Evolutionary conservation across 2,329 filamentous ascomycete genomes (phyloP).

Genomic region (Shiraia bambusicola): DNA sequence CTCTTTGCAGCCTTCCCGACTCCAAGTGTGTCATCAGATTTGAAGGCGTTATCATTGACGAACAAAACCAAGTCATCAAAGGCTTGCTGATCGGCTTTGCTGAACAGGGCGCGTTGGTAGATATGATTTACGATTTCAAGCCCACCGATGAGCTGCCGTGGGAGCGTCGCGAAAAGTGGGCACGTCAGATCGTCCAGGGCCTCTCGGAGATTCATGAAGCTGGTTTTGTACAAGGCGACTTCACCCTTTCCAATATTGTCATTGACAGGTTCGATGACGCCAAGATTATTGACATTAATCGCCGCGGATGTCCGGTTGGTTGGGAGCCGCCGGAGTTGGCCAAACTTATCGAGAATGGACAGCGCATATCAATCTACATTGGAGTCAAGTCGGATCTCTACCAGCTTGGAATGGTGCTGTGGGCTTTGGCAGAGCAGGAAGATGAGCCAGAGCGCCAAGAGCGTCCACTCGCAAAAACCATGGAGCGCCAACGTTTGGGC

Average conservation of each 20-base stretch:
- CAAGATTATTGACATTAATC: slow-evolving; percentile 98
- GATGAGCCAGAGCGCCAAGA: slow-evolving; percentile 84
- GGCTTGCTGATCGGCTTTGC: slow-evolving; percentile 88
- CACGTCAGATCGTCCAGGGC: slow-evolving; percentile 84
- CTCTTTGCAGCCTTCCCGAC: slow-evolving; percentile 73
- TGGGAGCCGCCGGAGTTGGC: slow-evolving; percentile 96
- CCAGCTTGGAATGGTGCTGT: slow-evolving; percentile 95
- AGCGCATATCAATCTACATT: slow-evolving; percentile 94
- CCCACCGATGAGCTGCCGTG: slow-evolving; percentile 60
- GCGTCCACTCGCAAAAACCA: slow-evolving; percentile 59
- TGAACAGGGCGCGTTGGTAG: slow-evolving; percentile 81
- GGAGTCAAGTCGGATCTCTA: slow-evolving; percentile 96
- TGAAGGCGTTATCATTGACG: slow-evolving; percentile 84
- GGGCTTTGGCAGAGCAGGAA: slow-evolving; percentile 82
- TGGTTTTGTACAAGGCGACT: slow-evolving; percentile 96
- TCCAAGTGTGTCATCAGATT: slow-evolving; percentile 81
- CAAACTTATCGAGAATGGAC: slow-evolving; percentile 79
- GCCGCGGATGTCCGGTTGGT: slow-evolving; percentile 91
- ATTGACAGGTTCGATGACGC: slow-evolving; percentile 82
- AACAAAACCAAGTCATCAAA: slow-evolving; percentile 71
- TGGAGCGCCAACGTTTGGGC: slow-evolving; percentile 38
- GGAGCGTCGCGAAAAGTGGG: slow-evolving; percentile 80
- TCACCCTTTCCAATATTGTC: slow-evolving; percentile 96
- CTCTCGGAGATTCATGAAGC: slow-evolving; percentile 92
- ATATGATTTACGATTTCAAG: slow-evolving; percentile 81